Conservation (phyloP, 1,284 basidiomycete genomes). For the Hypsizygus ulmarius region DNA sequence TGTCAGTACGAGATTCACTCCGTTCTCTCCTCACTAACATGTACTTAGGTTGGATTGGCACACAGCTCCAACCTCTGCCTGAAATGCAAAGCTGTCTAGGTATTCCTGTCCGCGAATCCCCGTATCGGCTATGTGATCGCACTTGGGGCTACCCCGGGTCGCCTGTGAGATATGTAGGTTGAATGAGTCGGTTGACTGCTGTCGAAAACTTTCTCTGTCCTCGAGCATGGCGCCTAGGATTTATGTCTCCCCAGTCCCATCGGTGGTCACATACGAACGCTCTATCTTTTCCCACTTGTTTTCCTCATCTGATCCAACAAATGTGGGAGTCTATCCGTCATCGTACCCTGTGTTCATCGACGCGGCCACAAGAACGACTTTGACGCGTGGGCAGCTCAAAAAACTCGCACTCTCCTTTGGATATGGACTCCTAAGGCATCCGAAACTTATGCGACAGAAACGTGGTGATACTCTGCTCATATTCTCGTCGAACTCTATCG, state of each 20-base stretch:
- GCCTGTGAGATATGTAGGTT: not conserved
- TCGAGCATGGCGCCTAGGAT: constrained; percentile 38
- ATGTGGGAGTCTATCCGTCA: constrained; percentile 42
- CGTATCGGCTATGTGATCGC: not conserved
- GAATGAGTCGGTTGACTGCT: constrained; percentile 25
- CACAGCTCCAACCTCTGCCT: too few relatives aligned
- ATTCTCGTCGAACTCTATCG: constrained; percentile 62
- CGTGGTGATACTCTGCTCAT: constrained; percentile 50
- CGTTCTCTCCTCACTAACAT: too few relatives aligned
- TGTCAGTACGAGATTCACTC: too few relatives aligned
- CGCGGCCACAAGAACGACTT: constrained; percentile 50
- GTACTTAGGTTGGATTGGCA: too few relatives aligned
- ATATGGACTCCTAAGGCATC: constrained; percentile 47
- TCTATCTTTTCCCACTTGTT: constrained; percentile 59
- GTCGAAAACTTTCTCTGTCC: constrained; percentile 21
- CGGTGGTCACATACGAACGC: constrained; percentile 30
- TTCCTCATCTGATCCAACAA: constrained; percentile 24
- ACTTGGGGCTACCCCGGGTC: not conserved
- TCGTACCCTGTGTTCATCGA: constrained; percentile 63
- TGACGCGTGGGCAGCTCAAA: constrained; percentile 57
- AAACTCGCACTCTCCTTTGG: constrained; percentile 54
- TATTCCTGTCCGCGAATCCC: not conserved
- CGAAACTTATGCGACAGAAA: constrained; percentile 27
- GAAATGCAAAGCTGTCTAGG: too few relatives aligned
- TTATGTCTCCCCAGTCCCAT: constrained; percentile 38